These are phyloP conservation scores for Debaryomyces subglobosus DNA, from an alignment of 1,139 yeast genomes.

Conservation along the genomic window DNA sequence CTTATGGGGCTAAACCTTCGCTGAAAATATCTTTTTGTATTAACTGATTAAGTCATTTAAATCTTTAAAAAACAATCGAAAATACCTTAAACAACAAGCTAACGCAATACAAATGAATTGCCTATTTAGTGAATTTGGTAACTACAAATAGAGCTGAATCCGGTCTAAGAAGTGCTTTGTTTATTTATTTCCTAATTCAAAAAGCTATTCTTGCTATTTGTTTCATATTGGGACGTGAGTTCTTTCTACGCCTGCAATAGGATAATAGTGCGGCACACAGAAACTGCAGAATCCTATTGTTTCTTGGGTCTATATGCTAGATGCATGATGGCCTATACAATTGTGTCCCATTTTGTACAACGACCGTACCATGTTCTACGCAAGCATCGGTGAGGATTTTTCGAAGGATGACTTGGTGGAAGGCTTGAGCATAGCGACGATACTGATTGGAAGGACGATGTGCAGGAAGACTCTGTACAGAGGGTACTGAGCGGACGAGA, in stretches of 20 bases:
- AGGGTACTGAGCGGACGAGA: conserved; percentile 21
- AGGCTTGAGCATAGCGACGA: neutral
- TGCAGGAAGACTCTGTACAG: conserved; percentile 1
- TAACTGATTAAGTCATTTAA: conserved; percentile 10
- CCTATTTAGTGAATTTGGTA: conserved; percentile 6
- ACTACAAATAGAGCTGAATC: conserved; percentile 2
- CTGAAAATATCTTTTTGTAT: conserved; percentile 8
- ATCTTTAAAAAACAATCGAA: conserved; percentile 4
- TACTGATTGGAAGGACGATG: conserved; percentile 4
- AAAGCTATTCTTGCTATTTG: conserved; percentile 7
- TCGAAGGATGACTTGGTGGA: conserved; percentile 16
- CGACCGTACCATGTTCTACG: conserved; percentile 53
- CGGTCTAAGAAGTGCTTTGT: conserved; percentile 3
- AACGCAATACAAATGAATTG: conserved; percentile 8
- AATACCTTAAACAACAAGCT: neutral
- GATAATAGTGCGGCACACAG: neutral
- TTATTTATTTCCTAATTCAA: conserved; percentile 6
- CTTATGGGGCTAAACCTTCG: conserved; percentile 8
- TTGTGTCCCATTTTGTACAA: conserved; percentile 44
- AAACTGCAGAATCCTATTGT: conserved; percentile 4
- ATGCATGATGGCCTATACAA: conserved; percentile 14
- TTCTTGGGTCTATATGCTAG: conserved; percentile 4
- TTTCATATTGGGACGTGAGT: conserved; percentile 4
- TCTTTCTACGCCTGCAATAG: neutral
- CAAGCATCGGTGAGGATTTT: conserved; percentile 39